Base-by-base conservation (phyloP, 139 green algal species). In the Closterium sp. region DNA sequence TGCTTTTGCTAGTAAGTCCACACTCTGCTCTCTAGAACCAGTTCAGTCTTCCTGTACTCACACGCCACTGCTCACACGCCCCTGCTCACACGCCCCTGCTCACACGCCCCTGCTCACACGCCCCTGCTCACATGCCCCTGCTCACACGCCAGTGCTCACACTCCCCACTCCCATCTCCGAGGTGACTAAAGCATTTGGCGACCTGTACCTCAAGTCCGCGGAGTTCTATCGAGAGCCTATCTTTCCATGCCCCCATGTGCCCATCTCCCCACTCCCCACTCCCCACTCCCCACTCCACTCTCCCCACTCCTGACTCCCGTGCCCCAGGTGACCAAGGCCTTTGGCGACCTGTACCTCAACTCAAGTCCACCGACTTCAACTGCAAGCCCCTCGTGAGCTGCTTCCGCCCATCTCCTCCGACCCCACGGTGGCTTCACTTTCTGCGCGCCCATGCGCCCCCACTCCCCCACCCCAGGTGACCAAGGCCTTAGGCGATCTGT, bases 261-360 rank as follows among this genome's bases (percentile, higher is more conserved):
- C 12, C 30, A 36, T 16, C 38, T 36, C 23, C 21, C 19, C 23
- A 10, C 23, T 10, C 35, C 88, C 88, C 25, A 38, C 88, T 9
- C 43, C 33, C 9, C n/a, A n/a, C n/a, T 89, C 86, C 3, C 38
- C 19, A 66, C 38, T 66, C 38, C 36, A 55, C 6, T 6, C 36
- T 55, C 36, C 36, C 36, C 6, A 4, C 36, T 4, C 36, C 36
- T 6, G 66, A 23, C 5, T 6, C 36, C 36, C 36, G 5, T 6
- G 6, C 36, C 36, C 36, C 36, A 55, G 5, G 7, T 91, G 5
- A 88, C 88, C 43, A 64, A 33, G 30, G 81, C 81, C 23, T 91
- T 91, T 32, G 88, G 88, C 81, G 89, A 34, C 84, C n/a, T 34
- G 2, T 91, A 91, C 28, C 33, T 91, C 33, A 91, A 66, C 5